phyloP scores from a whole-genome alignment of 73 alveolate species.

The Durusdinium trenchii region DNA sequence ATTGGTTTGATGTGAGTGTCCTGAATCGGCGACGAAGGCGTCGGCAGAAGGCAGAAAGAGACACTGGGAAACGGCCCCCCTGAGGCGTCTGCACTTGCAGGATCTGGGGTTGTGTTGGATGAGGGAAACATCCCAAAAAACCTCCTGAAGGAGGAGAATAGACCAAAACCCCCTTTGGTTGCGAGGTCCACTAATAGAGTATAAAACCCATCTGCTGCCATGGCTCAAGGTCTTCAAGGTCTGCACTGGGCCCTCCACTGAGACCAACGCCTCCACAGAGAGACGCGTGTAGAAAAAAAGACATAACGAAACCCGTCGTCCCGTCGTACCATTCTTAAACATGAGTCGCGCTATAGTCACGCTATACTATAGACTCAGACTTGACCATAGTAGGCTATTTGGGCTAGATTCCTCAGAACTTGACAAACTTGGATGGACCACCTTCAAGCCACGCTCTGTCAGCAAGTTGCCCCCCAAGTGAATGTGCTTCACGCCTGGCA shows the following conservation, averaged over 20 bases:
- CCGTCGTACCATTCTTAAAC: neutral
- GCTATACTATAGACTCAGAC: too few species aligned
- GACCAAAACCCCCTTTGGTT: too few species aligned
- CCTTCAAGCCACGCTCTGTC: slow-evolving; percentile 62
- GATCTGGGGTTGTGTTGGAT: too few species aligned
- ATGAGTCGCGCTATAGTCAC: too few species aligned
- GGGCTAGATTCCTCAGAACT: neutral
- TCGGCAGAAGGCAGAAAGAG: too few species aligned
- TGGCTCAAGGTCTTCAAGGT: slow-evolving; percentile 46
- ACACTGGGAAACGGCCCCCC: too few species aligned
- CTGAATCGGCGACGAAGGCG: neutral
- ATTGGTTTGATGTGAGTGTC: slow-evolving; percentile 40
- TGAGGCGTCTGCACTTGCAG: too few species aligned
- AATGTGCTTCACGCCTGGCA: slow-evolving; percentile 76
- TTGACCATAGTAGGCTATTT: too few species aligned
- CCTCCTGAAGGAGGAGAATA: too few species aligned
- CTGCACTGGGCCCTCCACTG: slow-evolving; percentile 39
- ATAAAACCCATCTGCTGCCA: slow-evolving; percentile 6
- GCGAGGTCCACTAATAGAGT: too few species aligned
- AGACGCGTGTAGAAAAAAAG: neutral
- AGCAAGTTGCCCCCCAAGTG: slow-evolving; percentile 66
- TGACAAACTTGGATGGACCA: neutral
- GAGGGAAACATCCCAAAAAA: too few species aligned
- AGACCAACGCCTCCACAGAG: slow-evolving; percentile 29
- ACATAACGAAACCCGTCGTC: neutral